phyloP scores from a whole-genome alignment of 495 filamentous ascomycete genomes.

The Aspergillus sparsus region DNA sequence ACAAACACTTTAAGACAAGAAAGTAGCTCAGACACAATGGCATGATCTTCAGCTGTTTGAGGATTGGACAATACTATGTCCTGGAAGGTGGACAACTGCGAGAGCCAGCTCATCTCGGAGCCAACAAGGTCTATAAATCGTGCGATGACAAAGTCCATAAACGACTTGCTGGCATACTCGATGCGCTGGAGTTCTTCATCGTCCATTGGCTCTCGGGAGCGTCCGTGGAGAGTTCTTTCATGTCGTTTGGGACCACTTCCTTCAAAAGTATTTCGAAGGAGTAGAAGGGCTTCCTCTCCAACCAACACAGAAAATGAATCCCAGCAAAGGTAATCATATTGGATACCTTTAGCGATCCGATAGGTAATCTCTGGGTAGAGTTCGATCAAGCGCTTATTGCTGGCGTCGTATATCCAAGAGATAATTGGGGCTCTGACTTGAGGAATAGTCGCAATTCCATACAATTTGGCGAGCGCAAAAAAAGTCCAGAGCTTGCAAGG shows the following conservation, averaged over 20 bases:
- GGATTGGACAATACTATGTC: slow-evolving; percentile 26
- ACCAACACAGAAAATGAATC: slow-evolving; percentile 52
- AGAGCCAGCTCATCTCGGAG: slow-evolving; percentile 46
- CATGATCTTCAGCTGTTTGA: slow-evolving; percentile 2
- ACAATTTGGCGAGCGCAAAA: slow-evolving; percentile 57
- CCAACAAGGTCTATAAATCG: slow-evolving; percentile 39
- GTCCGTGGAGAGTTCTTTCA: slow-evolving; percentile 31
- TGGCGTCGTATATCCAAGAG: slow-evolving; percentile 48
- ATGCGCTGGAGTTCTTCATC: slow-evolving; percentile 50
- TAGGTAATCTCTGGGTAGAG: slow-evolving; percentile 49
- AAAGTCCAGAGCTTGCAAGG: slow-evolving; percentile 66
- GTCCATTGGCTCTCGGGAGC: slow-evolving; percentile 37
- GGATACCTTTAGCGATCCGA: slow-evolving; percentile 45
- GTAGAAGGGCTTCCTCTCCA: slow-evolving; percentile 46
- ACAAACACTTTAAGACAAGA: slow-evolving; percentile 28
- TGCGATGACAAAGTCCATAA: slow-evolving; percentile 38
- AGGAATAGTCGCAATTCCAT: slow-evolving; percentile 48
- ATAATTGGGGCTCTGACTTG: slow-evolving; percentile 40
- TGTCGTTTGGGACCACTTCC: slow-evolving; percentile 3
- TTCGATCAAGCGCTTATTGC: slow-evolving; percentile 49
- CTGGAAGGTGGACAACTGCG: slow-evolving; percentile 29
- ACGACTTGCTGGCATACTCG: slow-evolving; percentile 52
- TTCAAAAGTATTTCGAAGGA: slow-evolving; percentile 25
- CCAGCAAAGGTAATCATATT: slow-evolving; percentile 39
- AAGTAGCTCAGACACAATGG: slow-evolving; percentile 22